Evolutionary conservation across 2,329 filamentous ascomycete genomes (phyloP), one percentile per base, ranked within the genome.

Genomic region (Xylariales sp.): DNA sequence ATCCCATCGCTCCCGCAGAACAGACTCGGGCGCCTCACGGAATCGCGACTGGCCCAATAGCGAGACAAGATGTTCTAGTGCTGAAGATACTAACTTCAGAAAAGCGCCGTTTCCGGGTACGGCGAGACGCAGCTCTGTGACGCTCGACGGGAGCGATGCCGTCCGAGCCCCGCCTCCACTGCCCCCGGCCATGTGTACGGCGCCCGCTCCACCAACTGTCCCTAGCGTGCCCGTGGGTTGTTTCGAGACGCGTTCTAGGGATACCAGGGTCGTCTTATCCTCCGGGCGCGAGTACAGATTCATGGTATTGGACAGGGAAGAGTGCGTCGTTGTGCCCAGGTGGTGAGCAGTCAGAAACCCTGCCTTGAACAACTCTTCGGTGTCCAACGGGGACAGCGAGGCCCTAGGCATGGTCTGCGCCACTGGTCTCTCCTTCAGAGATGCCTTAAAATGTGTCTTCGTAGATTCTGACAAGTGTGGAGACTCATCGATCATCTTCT

Each of bases 1-100:
- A 48, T 88, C 80, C 78, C 86, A 89, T 38, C 80, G 73, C 59
- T 88, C 83, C 28, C 70, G 69, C 28, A 89, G 64, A 49, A 79
- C 63, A 28, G 66, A 64, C 59, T 84, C 72, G 1, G 84, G 78
- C 22, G 74, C 75, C 61, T 88, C 84, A 32, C 74, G 73, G 61
- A 74, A 80, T 41, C 70, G 73, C 10, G 76, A 78, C 56, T 76
- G 77, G 11, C 65, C 66, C 20, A 89, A 61, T 22, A 86, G 62
- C 5, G 67, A 65, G 1, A 80, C 59, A 0, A 89, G 62, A 59
- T 86, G 83, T 18, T 71, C 70, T 11, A 85, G 70, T 2, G 80
- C 78, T 24, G 69, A 71, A 15, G 76, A 70, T 0, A 83, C 67
- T 3, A 89, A 69, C 58, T 83, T 85, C 32, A 89, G 66, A 54